A percentile compares a stretch with the other conserved stretches of the same genome.
phyloP scores from a whole-genome alignment of 2,329 filamentous ascomycete genomes.

The Botryotinia calthae region DNA sequence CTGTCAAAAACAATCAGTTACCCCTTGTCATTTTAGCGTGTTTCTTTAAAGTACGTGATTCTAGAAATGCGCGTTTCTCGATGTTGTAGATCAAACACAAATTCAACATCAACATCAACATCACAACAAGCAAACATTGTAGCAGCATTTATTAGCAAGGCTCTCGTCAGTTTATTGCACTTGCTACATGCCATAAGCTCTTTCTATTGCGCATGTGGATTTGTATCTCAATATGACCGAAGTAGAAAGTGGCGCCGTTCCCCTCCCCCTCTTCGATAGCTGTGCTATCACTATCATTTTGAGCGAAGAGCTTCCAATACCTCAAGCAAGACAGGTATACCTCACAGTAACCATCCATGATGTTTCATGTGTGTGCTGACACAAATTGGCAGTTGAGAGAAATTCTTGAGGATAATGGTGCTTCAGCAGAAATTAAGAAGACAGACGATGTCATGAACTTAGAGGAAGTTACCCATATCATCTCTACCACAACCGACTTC shows the following conservation, averaged over 20 bases:
- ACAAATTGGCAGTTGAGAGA: constrained; percentile 26
- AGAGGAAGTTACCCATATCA: constrained; percentile 58
- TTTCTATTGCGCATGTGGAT: neutral
- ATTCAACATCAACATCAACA: neutral
- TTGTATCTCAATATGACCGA: constrained; percentile 23
- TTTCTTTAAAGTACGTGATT: constrained; percentile 5
- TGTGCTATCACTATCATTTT: constrained; percentile 34
- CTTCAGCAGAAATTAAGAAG: constrained; percentile 41
- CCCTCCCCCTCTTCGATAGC: constrained; percentile 30
- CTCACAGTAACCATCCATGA: neutral
- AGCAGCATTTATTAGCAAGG: neutral
- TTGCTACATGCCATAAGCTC: neutral
- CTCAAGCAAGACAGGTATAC: constrained; percentile 21
- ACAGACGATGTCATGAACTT: constrained; percentile 42
- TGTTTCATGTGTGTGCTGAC: neutral
- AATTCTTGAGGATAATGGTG: constrained; percentile 37
- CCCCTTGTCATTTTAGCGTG: constrained; percentile 9
- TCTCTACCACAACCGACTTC: constrained; percentile 83
- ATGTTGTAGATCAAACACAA: constrained; percentile 1
- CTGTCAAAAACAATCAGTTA: neutral
- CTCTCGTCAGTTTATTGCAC: too few species aligned
- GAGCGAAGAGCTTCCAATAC: constrained; percentile 28
- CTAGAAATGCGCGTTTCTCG: constrained; percentile 1
- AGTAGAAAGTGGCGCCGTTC: neutral
- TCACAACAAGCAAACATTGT: neutral